Conservation (phyloP, 2,329 filamentous ascomycete species). For the Verticillium albo-atrum region DNA sequence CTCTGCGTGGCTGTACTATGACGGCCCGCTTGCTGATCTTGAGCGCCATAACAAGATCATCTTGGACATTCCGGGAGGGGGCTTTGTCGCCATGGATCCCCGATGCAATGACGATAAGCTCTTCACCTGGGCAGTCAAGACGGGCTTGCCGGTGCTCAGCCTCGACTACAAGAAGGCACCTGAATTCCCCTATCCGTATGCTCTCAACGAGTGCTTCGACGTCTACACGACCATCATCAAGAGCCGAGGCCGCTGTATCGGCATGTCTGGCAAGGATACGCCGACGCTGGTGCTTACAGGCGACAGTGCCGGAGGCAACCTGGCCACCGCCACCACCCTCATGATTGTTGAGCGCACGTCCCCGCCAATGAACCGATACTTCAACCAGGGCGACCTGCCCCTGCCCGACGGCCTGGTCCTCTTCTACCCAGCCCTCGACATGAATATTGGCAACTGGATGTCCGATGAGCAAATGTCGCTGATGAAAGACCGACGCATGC, state of each 20-base stretch:
- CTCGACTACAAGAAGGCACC: constrained; percentile 70
- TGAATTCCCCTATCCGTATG: constrained; percentile 44
- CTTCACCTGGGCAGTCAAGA: constrained; percentile 85
- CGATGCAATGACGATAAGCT: constrained; percentile 91
- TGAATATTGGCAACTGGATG: constrained; percentile 99
- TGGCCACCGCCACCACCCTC: constrained; percentile 65
- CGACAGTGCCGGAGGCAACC: constrained; percentile 45
- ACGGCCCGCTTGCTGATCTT: constrained; percentile 76
- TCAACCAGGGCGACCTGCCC: constrained; percentile 58
- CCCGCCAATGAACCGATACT: constrained; percentile 47
- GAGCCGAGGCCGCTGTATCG: constrained; percentile 36
- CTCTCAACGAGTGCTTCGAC: constrained; percentile 46
- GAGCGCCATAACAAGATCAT: constrained; percentile 74
- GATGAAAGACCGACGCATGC: constrained; percentile 76
- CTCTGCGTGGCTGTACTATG: constrained; percentile 88
- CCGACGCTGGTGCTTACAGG: constrained; percentile 40
- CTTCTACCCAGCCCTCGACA: constrained; percentile 86
- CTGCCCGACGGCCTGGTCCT: constrained; percentile 76
- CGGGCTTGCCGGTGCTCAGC: constrained; percentile 83
- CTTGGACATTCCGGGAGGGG: constrained; percentile 87
- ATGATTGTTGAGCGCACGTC: constrained; percentile 79
- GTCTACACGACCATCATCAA: constrained; percentile 33
- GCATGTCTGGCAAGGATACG: constrained; percentile 33
- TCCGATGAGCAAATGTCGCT: constrained; percentile 95
- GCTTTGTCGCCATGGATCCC: constrained; percentile 97